phyloP scores from a whole-genome alignment of 352 stramenopile species.

The Phytophthora litchii region DNA sequence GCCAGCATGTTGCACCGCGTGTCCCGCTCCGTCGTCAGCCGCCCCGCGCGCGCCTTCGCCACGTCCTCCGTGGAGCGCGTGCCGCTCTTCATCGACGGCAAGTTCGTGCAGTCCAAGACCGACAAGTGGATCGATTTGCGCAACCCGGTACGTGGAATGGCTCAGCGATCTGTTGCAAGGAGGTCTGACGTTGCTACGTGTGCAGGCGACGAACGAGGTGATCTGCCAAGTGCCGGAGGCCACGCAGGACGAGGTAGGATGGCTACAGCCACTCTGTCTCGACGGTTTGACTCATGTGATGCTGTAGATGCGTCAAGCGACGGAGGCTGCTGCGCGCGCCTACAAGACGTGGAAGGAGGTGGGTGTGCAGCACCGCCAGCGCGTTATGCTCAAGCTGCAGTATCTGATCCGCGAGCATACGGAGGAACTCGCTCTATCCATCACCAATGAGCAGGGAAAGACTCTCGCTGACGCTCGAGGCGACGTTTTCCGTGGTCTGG shows the following conservation, averaged over 20 bases:
- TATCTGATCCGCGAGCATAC: slow-evolving; percentile 94
- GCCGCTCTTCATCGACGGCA: slow-evolving; percentile 92
- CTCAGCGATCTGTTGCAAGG: slow-evolving; percentile 19
- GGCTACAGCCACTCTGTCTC: background rate
- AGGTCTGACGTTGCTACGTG: background rate
- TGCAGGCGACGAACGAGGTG: slow-evolving; percentile 87
- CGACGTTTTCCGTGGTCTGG: slow-evolving; percentile 97
- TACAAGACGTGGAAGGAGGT: slow-evolving; percentile 95
- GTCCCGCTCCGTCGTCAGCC: slow-evolving; percentile 25
- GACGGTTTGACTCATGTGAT: background rate
- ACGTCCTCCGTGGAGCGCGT: slow-evolving; percentile 60
- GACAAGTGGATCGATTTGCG: slow-evolving; percentile 92
- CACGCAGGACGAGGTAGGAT: slow-evolving; percentile 75
- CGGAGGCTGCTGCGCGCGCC: slow-evolving; percentile 74
- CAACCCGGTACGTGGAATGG: slow-evolving; percentile 70
- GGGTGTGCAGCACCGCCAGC: slow-evolving; percentile 93
- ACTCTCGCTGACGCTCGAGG: slow-evolving; percentile 94
- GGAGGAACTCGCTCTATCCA: slow-evolving; percentile 94
- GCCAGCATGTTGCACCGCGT: slow-evolving; percentile 35
- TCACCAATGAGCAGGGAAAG: slow-evolving; percentile 94
- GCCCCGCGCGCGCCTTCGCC: slow-evolving; percentile 49
- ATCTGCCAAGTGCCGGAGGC: slow-evolving; percentile 88
- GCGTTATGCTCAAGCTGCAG: slow-evolving; percentile 97
- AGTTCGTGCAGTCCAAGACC: slow-evolving; percentile 92
- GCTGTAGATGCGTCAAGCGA: slow-evolving; percentile 84